A percentile compares a stretch with the other conserved stretches of the same genome.
Evolutionary conservation across 2,329 filamentous ascomycete genomes (phyloP).

Genomic region (Aspergillus floridensis): DNA sequence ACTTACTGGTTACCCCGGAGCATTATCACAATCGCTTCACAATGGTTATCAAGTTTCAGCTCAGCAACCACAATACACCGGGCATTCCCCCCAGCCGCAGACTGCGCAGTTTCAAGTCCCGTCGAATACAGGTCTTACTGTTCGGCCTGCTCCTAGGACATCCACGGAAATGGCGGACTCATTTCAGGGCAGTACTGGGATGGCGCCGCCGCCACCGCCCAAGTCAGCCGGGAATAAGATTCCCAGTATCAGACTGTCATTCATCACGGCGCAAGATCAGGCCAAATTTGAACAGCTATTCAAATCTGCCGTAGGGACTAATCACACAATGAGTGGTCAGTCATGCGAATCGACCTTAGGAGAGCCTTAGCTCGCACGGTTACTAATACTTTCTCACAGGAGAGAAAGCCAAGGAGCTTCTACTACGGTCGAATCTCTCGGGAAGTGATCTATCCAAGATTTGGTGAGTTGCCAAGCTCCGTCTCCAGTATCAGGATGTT

Average conservation of each 20-base stretch:
- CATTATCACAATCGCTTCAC: slow-evolving; percentile 45
- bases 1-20: slow-evolving; percentile 50
- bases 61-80: slow-evolving; percentile 62
- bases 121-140: slow-evolving; percentile 45
- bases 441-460: slow-evolving; percentile 88
- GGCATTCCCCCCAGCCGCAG: slow-evolving; percentile 49
- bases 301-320: slow-evolving; percentile 86
- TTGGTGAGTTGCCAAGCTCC: slow-evolving; percentile 59
- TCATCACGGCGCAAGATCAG: slow-evolving; percentile 93
- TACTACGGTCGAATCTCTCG: slow-evolving; percentile 82
- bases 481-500: slow-evolving; percentile 2
- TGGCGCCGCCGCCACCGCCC: slow-evolving; percentile 61
- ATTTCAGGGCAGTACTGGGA: slow-evolving; percentile 51
- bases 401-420: slow-evolving; percentile 85
- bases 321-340: slow-evolving; percentile 74
- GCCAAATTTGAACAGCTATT: slow-evolving; percentile 97
- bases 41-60: slow-evolving; percentile 44
- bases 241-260: slow-evolving; percentile 88
- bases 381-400: slow-evolving; percentile 35
- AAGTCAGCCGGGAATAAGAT: slow-evolving; percentile 66
- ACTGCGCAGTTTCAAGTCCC: slow-evolving; percentile 41
- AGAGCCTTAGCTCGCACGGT: neutral
- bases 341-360: neutral
- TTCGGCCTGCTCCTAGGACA: slow-evolving; percentile 58
- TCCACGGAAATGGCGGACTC: slow-evolving; percentile 64